Evolutionary conservation across 2,329 filamentous ascomycete genomes (phyloP).

Genomic region (Emergomyces pasteurianus): DNA sequence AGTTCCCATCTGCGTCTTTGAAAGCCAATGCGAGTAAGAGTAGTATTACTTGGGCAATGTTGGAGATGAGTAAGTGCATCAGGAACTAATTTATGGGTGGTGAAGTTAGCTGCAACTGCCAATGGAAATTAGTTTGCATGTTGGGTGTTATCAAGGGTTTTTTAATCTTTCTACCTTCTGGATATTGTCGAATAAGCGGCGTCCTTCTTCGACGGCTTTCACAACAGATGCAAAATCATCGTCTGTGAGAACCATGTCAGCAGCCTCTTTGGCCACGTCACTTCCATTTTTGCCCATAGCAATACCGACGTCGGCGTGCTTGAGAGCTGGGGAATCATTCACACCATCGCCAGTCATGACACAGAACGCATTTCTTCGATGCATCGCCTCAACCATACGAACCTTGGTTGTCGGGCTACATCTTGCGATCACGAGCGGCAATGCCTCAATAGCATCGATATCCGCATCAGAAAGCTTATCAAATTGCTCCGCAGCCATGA

Average conservation of each 20-base stretch:
- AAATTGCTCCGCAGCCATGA: slow-evolving; percentile 61
- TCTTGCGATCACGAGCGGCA: slow-evolving; percentile 40
- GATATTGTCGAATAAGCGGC: slow-evolving; percentile 70
- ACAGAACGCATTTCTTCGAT: slow-evolving; percentile 49
- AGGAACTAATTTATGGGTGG: slow-evolving; percentile 45
- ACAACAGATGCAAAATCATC: slow-evolving; percentile 75
- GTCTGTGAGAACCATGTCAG: slow-evolving; percentile 39
- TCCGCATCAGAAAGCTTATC: slow-evolving; percentile 59
- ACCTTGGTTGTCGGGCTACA: slow-evolving; percentile 52
- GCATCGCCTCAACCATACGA: slow-evolving; percentile 55
- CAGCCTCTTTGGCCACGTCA: slow-evolving; percentile 65
- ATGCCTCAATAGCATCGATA: slow-evolving; percentile 45
- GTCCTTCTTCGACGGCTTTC: slow-evolving; percentile 66
- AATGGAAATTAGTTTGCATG: slow-evolving; percentile 29
- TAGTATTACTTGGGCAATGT: slow-evolving; percentile 72
- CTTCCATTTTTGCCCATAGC: slow-evolving; percentile 66
- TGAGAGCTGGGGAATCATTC: slow-evolving; percentile 64
- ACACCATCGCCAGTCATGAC: slow-evolving; percentile 75
- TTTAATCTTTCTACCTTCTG: slow-evolving; percentile 37
- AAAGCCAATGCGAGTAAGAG: slow-evolving; percentile 71
- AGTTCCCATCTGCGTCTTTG: slow-evolving; percentile 56
- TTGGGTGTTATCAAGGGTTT: slow-evolving; percentile 25
- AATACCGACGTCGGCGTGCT: slow-evolving; percentile 66
- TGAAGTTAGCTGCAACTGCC: slow-evolving; percentile 2
- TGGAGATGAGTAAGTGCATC: slow-evolving; percentile 64